These are phyloP conservation scores for Rossbeevera mucosa DNA, from an alignment of 768 basidiomycete genomes.

Conservation along the genomic window DNA sequence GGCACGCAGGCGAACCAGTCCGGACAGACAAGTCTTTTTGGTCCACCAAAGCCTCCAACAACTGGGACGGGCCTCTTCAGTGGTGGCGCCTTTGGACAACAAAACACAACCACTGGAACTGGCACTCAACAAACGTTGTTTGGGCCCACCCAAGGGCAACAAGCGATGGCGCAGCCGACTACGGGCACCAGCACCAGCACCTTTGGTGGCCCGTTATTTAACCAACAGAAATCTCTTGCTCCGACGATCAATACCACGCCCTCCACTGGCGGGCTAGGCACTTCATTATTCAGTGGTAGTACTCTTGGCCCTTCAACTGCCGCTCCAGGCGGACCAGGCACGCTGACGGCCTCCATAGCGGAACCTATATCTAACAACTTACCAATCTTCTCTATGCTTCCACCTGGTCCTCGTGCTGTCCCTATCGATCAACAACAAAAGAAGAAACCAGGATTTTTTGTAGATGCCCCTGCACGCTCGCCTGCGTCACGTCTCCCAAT, in stretches of 20 bases:
- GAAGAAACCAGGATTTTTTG: constrained; percentile 74
- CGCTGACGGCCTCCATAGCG: constrained; percentile 80
- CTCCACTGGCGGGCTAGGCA: constrained; percentile 35
- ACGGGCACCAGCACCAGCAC: constrained; percentile 23
- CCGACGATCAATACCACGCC: constrained; percentile 43
- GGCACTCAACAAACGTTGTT: constrained; percentile 42
- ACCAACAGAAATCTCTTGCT: constrained; percentile 45
- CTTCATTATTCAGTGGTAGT: constrained; percentile 38
- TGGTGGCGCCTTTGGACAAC: constrained; percentile 46
- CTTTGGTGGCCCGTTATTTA: constrained; percentile 47
- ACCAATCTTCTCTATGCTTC: constrained; percentile 71
- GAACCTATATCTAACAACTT: constrained; percentile 74
- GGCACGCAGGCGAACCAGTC: constrained; percentile 34
- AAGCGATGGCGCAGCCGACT: constrained; percentile 34
- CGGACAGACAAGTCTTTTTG: constrained; percentile 28
- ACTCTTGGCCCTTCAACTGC: constrained; percentile 38
- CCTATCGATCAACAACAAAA: constrained; percentile 60
- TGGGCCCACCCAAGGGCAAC: constrained; percentile 48
- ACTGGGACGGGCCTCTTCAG: constrained; percentile 44
- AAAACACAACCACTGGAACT: constrained; percentile 28
- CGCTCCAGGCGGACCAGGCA: constrained; percentile 48
- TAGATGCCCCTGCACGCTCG: constrained; percentile 70
- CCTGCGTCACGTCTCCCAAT: constrained; percentile 61
- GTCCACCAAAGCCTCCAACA: constrained; percentile 29
- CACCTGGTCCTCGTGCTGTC: constrained; percentile 61